Base-by-base conservation (phyloP, 108 stramenopile species). In the Pseudonitzschia multiseries region DNA sequence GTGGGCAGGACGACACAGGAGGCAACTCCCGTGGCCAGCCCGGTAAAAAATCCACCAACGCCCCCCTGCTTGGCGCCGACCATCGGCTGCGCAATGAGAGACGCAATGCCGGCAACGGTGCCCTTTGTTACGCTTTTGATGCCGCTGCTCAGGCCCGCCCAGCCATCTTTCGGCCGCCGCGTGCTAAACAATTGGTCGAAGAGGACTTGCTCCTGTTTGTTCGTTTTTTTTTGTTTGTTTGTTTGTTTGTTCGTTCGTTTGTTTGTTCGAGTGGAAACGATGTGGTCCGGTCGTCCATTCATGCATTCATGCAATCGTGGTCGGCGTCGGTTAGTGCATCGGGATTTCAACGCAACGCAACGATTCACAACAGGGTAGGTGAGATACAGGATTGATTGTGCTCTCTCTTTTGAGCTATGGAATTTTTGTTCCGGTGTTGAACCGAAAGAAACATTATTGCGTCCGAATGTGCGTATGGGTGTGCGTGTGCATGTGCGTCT, bases 21-120 rank as follows among this genome's bases (percentile, higher is more conserved):
- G 18, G 88, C 89, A 31, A 95, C 89, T 42, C 91, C 91, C 8
- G 90, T 89, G n/a, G 86, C 88, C 57, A 93, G 68, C 0, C 95
- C 95, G 8, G 82, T 80, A 51, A 90, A 73, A 74, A 96, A 94
- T 27, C 95, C 95, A 50, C 71, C 81, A 13, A 84, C 79, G 8
- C 94, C 94, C 56, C 71, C 76, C 65, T 94, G 83, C 54, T 93
- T 90, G 4, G 95, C 95, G 1, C 95, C 95, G 2, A 83, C 86
- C 56, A 96, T 89, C 4, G 95, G 95, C 67, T 89, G 87, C 2
- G 90, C 91, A 12, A 96, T 74, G 26, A 94, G 83, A 4, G 87
- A 87, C 18, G 86, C 91, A 2, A 87, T 76, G 22, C 95, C 95
- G 26, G 89, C 91, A 22, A 86, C 83, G 4, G 87, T 90, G 0